Base-by-base conservation (phyloP, 345 rosid genomes). In the Cardiospermum halicacabum region DNA sequence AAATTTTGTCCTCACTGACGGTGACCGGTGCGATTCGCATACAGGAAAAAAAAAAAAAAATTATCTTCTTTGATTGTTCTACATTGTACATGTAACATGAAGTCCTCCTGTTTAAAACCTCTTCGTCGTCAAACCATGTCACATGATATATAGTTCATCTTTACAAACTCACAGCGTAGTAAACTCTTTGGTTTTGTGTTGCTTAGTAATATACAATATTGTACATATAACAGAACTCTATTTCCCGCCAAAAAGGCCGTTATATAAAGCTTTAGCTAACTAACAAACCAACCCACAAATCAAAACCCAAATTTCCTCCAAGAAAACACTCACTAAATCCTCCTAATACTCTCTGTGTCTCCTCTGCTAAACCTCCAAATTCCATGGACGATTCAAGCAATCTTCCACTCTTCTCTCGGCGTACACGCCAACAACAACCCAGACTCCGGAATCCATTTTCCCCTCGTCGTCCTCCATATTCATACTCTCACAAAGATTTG, bases 11-110 rank as follows among this genome's bases (percentile, higher is more conserved):
- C 11, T 43, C 15, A 10, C 51, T 21, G 60, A 18, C 62, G 78
- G 67, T 78, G 75, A 42, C 78, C 39, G 73, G 77, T 56, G 57
- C 53, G 37, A 48, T 43, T 45, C 2, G 19, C 24, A 53, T 75
- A 65, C 69, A 65, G 69, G 62, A 60, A 58, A 58, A 37, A 56
- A n/a, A n/a, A n/a, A n/a, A n/a, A n/a, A n/a, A n/a, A n/a, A n/a
- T n/a, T 54, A 27, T 22, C 37, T 53, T 39, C 16, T 25, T 24
- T 27, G 26, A 11, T 49, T 60, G 9, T 67, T 43, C 59, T 25
- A 10, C 31, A 63, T 62, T 81, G 84, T 76, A 80, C 72, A 82
- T 78, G 64, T 78, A 73, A 77, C 75, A 64, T 64, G 59, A 67
- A 58, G 65, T 60, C 66, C 59, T 75, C 74, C 69, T 68, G 63